Evolutionary conservation across 345 rosid genomes (phyloP), one percentile per base, ranked within the genome.

Genomic region (Tarenaya hassleriana): DNA sequence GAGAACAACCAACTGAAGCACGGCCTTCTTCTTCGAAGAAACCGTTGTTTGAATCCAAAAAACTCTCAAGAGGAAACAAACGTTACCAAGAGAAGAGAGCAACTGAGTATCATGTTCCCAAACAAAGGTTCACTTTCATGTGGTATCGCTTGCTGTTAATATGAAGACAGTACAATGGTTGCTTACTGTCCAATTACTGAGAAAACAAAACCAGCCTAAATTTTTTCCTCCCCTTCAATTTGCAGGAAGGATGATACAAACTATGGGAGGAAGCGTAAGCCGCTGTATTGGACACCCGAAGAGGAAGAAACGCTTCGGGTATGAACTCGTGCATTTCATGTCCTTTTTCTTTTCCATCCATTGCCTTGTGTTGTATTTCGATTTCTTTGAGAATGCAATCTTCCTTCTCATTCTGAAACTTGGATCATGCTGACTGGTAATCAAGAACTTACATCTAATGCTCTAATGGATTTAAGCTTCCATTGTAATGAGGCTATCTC

Each of bases 291-390:
- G 66, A 60, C 62, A 14, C 57, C 9, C 38, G 66, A 41, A 41
- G 71, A 67, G 42, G 66, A 47, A 60, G 61, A 67, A 21, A 60
- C 60, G 66, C 62, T 67, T 8, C 41, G 10, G 63, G 69, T 64
- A 64, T 50, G 63, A 50, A 42, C 63, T 50, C 34, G 12, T 15
- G 11, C 27, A 46, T 54, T 53, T 18, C 41, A 52, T 12, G 27
- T 50, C 38, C 16, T 13, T 34, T 9, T 21, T 44, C 14, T 1
- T 20, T 16, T 3, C 17, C 17, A 8, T 47, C 21, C 29, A 24
- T 13, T 4, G 15, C 11, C 4, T 10, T 10, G 3, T 10, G 8
- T 2, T 37, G 3, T 37, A 8, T 10, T 10, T 37, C 3, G 15
- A 24, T 40, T 40, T 7, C 16, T 29, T 15, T 56, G 15, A n/a